phyloP scores from a whole-genome alignment of 257 asterid genomes.

The Solanum boliviense region DNA sequence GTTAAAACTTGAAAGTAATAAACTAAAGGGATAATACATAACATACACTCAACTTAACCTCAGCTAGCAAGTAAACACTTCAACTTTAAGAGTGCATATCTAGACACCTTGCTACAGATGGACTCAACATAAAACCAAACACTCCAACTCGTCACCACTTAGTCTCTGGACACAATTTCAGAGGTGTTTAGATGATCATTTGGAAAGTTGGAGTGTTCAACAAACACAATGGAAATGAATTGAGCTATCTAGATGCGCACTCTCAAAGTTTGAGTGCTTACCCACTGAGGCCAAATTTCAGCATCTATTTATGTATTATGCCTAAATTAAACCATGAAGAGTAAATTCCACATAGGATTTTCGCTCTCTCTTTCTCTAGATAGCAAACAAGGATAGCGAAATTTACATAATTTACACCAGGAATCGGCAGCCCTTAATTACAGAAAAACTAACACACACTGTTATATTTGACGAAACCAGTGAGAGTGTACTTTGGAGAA shows the following conservation, averaged over 20 bases:
- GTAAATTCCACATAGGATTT: neutral
- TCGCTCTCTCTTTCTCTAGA: neutral
- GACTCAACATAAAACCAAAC: neutral
- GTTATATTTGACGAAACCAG: neutral
- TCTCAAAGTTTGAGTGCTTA: neutral
- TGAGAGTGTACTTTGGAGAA: neutral
- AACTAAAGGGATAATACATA: neutral
- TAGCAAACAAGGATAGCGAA: neutral
- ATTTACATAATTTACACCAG: neutral
- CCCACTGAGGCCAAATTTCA: neutral
- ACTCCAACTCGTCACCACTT: neutral
- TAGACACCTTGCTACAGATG: neutral
- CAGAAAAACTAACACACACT: neutral
- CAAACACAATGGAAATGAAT: neutral
- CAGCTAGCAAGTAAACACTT: neutral
- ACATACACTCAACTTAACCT: neutral
- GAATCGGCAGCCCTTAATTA: neutral
- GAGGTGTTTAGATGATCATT: neutral
- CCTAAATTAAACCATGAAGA: neutral
- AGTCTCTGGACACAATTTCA: neutral
- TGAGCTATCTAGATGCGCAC: neutral
- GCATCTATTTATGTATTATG: neutral
- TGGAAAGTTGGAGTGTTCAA: neutral
- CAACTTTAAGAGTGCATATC: neutral
- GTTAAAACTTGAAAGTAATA: neutral